phyloP scores from a whole-genome alignment of 2,329 filamentous ascomycete species.

The Apiospora aurea region DNA sequence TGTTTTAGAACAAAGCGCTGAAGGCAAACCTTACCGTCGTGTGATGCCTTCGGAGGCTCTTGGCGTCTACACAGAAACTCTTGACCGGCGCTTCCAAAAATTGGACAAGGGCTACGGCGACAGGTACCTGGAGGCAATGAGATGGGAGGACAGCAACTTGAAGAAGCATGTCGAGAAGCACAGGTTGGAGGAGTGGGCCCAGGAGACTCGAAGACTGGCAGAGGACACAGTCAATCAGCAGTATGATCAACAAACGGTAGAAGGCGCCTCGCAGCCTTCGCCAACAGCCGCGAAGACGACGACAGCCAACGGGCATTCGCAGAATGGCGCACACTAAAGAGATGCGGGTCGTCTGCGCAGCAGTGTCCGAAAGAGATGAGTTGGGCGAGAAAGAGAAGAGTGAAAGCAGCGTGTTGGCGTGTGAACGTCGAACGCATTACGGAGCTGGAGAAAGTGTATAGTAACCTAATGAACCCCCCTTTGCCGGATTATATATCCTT shows the following conservation, averaged over 20 bases:
- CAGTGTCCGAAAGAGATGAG: neutral
- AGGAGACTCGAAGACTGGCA: slow-evolving; percentile 28
- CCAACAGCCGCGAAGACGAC: slow-evolving; percentile 22
- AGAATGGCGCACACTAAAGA: slow-evolving; percentile 23
- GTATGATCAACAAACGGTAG: slow-evolving; percentile 38
- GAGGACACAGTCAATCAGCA: slow-evolving; percentile 35
- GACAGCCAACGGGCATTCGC: slow-evolving; percentile 12
- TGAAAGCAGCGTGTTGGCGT: neutral
- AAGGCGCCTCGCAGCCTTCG: slow-evolving; percentile 31
- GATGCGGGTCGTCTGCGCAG: slow-evolving; percentile 5
- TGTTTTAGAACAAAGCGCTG: slow-evolving; percentile 50
- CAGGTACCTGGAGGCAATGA: slow-evolving; percentile 75
- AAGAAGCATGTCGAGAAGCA: slow-evolving; percentile 70
- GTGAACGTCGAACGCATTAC: neutral
- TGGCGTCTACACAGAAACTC: slow-evolving; percentile 66
- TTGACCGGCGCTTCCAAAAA: slow-evolving; percentile 66
- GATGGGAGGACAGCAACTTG: slow-evolving; percentile 73
- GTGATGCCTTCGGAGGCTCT: slow-evolving; percentile 60
- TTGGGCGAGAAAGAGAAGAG: neutral
- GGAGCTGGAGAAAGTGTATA: slow-evolving; percentile 4
- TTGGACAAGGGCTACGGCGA: slow-evolving; percentile 70
- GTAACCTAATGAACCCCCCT: slow-evolving; percentile 11
- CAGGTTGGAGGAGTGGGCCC: slow-evolving; percentile 69
- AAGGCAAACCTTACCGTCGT: slow-evolving; percentile 52
- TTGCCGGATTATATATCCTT: slow-evolving; percentile 21